Evolutionary conservation across 768 basidiomycete genomes (phyloP).

Genomic region (Tylopilus plumbeoviolaceoides): DNA sequence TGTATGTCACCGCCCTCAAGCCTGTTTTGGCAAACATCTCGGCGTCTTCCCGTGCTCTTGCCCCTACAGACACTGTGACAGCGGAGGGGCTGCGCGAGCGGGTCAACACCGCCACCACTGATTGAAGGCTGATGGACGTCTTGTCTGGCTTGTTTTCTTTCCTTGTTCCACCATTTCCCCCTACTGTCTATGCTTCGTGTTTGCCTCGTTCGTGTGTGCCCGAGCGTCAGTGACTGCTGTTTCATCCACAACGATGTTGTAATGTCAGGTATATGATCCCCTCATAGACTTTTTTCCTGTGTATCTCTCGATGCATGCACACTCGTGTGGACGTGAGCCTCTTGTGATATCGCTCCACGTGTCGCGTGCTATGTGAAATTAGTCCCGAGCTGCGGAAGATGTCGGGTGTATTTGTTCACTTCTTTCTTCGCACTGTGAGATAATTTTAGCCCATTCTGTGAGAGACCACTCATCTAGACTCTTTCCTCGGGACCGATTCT

Average conservation of each 20-base stretch:
- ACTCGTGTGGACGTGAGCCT: not conserved
- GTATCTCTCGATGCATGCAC: not conserved
- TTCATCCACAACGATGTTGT: conserved; percentile 17
- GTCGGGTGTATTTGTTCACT: too few species aligned
- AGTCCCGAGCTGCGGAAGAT: not conserved
- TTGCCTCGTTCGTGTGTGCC: not conserved
- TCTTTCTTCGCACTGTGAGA: too few species aligned
- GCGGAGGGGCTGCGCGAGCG: conserved; percentile 45
- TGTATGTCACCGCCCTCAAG: conserved; percentile 74
- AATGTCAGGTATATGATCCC: conserved; percentile 19
- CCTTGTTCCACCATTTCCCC: not conserved
- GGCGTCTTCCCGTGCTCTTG: conserved; percentile 38
- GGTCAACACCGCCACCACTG: conserved; percentile 36
- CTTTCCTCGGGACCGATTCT: too few species aligned
- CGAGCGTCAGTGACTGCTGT: conserved; percentile 13
- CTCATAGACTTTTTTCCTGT: conserved; percentile 18
- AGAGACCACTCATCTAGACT: too few species aligned
- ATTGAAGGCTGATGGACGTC: conserved; percentile 20
- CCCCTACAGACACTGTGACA: conserved; percentile 48
- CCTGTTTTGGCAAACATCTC: conserved; percentile 71
- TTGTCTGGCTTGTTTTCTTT: not conserved
- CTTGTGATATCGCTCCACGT: not conserved
- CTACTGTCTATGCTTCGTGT: not conserved
- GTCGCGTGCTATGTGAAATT: not conserved
- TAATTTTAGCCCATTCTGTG: too few species aligned